Evolutionary conservation across 164 flowering plant genomes (phyloP).

Genomic region (Tetracentron sinense): DNA sequence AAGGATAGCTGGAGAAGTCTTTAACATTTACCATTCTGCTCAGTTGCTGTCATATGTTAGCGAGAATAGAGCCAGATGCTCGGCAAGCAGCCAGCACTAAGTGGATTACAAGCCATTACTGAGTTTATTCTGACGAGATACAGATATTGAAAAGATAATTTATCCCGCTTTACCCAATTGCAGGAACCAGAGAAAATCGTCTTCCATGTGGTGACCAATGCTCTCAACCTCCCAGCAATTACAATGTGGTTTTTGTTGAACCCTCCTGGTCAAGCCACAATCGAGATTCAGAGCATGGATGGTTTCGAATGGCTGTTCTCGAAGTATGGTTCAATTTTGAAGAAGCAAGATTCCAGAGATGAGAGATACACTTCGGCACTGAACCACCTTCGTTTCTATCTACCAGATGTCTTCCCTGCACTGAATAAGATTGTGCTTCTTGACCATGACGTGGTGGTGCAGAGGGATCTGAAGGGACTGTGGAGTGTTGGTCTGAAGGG

Average conservation of each 20-base stretch:
- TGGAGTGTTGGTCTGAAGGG: conserved; percentile 75
- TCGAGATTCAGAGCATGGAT: conserved; percentile 54
- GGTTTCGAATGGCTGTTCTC: conserved; percentile 42
- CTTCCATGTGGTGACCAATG: conserved; percentile 89
- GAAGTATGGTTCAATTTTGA: conserved; percentile 31
- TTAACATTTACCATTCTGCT: not conserved
- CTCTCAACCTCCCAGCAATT: conserved; percentile 71
- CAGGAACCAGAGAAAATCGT: conserved; percentile 81
- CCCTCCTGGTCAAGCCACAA: conserved; percentile 66
- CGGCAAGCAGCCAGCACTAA: not conserved
- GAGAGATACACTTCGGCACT: conserved; percentile 57
- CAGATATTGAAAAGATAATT: too few species aligned
- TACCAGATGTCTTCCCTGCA: conserved; percentile 76
- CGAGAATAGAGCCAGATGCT: not conserved
- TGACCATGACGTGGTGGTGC: conserved; percentile 97
- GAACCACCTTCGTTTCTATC: conserved; percentile 80
- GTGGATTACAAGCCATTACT: not conserved
- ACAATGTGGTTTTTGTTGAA: conserved; percentile 87
- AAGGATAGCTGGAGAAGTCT: not conserved
- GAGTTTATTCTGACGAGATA: too few species aligned
- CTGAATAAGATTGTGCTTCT: conserved; percentile 72
- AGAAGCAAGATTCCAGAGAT: conserved; percentile 40
- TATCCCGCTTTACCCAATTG: conserved; percentile 18
- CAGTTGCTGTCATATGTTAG: conserved; percentile 3
- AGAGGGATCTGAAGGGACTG: conserved; percentile 60